Base-by-base conservation (phyloP, 306 rosid species). In the Trifolium pratense region DNA sequence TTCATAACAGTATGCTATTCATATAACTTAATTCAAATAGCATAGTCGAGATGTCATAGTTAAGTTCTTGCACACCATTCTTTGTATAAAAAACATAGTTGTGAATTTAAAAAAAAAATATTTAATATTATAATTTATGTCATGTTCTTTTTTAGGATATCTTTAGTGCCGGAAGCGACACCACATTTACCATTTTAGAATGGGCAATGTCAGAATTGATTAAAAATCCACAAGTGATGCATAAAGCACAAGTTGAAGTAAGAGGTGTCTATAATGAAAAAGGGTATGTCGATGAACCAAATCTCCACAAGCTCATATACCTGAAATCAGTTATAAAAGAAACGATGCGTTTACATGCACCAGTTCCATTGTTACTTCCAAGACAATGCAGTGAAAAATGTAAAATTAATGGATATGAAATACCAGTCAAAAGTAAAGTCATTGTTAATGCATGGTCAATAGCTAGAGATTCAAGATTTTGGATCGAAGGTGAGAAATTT, bases 141-240 rank as follows among this genome's bases (percentile, higher is more conserved):
- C 12, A 43, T 52, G 0, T 17, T 52, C 2, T 52, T 0, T 52
- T 1, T 18, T 2, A 18, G 59, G 59, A 52, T 52, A 52, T 52
- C 14, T 52, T 52, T 13, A 52, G 59, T 18, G 59, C 59, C 1
- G 59, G 59, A 9, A 52, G 59, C 3, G 14, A 52, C 14, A 52
- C 59, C 9, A 56, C 62, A 56, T 56, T 56, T 5, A 56, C 62
- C 12, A 56, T 4, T 56, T 31, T 56, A 11, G 62, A 56, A 0
- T 56, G 34, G 62, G 62, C 62, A 1, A 56, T 56, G 62, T 56
- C 34, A 56, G 62, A 56, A 56, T 13, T 56, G n/a, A 12, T 56
- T 23, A 23, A 56, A 5, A 56, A 56, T 2, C 16, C 62, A 56
- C 3, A 23, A 1, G 7, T 23, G 1, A 56, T 56, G 62, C 2